phyloP scores from a whole-genome alignment of 1,139 yeast genomes.

The Taphrina pruni region DNA sequence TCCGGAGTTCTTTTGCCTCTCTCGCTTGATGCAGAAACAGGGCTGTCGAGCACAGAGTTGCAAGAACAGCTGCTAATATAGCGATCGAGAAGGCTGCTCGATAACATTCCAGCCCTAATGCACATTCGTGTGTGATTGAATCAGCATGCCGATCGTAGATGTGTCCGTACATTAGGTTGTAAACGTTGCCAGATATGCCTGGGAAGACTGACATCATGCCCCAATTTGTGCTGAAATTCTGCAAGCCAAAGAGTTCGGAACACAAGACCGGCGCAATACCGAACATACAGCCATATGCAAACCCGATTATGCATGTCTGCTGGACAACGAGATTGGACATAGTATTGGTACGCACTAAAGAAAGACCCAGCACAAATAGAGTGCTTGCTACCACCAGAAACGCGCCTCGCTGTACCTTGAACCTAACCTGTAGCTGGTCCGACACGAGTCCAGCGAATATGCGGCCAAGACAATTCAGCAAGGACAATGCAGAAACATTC shows the following conservation, averaged over 20 bases:
- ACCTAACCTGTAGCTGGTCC: slow-evolving; percentile 62
- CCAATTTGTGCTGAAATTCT: slow-evolving; percentile 79
- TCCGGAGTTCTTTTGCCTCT: neutral
- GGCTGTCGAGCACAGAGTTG: neutral
- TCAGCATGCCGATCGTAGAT: slow-evolving; percentile 49
- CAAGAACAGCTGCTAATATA: slow-evolving; percentile 4
- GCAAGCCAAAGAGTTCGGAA: slow-evolving; percentile 77
- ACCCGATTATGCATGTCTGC: slow-evolving; percentile 69
- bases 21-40: neutral
- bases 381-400: slow-evolving; percentile 62
- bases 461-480: slow-evolving; percentile 71
- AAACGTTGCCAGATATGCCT: slow-evolving; percentile 51
- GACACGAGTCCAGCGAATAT: slow-evolving; percentile 71
- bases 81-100: slow-evolving; percentile 43
- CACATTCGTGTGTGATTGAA: slow-evolving; percentile 44
- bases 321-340: slow-evolving; percentile 55
- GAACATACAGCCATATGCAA: slow-evolving; percentile 79
- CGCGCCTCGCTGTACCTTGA: slow-evolving; percentile 70
- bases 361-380: slow-evolving; percentile 55
- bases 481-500: slow-evolving; percentile 74
- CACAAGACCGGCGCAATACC: slow-evolving; percentile 82
- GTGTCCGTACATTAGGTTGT: slow-evolving; percentile 53
- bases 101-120: slow-evolving; percentile 45
- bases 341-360: slow-evolving; percentile 51
- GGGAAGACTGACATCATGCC: slow-evolving; percentile 59